Evolutionary conservation across 2,329 filamentous ascomycete genomes (phyloP).

Genomic region (Zelopaecilomyces penicillatus): DNA sequence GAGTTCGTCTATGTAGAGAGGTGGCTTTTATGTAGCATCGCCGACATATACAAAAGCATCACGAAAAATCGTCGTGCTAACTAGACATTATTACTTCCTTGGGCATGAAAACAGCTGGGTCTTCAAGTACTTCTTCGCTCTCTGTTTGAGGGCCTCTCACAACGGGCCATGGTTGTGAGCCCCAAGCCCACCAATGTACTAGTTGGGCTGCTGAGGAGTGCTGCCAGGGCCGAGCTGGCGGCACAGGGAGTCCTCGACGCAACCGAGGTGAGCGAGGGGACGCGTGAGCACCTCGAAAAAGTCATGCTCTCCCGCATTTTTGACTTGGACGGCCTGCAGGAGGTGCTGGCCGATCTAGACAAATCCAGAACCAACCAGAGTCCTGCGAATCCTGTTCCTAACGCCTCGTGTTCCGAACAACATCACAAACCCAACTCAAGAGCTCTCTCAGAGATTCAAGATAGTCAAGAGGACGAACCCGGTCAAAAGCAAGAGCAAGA

Average conservation of each 20-base stretch:
- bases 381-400: neutral
- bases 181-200: constrained; percentile 35
- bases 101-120: constrained; percentile 27
- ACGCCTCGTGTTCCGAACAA: neutral
- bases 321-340: constrained; percentile 49
- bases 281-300: constrained; percentile 34
- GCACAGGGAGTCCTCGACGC: constrained; percentile 4
- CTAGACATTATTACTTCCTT: neutral
- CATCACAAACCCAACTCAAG: neutral
- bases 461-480: constrained; percentile 25
- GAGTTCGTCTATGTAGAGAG: constrained; percentile 13
- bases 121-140: constrained; percentile 38
- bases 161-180: constrained; percentile 38
- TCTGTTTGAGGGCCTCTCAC: constrained; percentile 21
- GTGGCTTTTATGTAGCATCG: too few relatives aligned
- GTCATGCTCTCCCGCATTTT: constrained; percentile 50
- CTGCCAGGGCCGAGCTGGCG: constrained; percentile 28
- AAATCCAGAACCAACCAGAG: constrained; percentile 13
- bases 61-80: too few relatives aligned
- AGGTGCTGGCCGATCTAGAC: constrained; percentile 46
- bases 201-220: constrained; percentile 32
- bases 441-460: constrained; percentile 20
- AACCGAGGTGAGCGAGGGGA: constrained; percentile 11
- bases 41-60: too few relatives aligned
- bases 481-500: constrained; percentile 9